phyloP scores from a whole-genome alignment of 441 rosid species.

The Isatis lusitanica region DNA sequence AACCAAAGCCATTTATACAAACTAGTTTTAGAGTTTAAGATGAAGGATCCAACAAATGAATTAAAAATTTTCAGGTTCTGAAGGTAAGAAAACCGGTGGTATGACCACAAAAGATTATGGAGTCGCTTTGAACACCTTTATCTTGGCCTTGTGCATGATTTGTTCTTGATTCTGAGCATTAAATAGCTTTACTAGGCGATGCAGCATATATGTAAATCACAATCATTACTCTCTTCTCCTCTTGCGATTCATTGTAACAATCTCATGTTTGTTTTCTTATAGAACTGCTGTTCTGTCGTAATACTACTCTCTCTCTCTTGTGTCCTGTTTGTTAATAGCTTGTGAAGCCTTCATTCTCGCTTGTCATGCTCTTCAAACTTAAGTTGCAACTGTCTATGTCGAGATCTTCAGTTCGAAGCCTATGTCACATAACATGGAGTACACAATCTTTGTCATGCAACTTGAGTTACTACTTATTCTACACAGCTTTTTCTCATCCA shows the following conservation, averaged over 20 bases:
- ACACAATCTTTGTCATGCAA: conserved; percentile 25
- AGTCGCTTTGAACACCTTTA: conserved; percentile 3
- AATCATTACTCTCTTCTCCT: not conserved
- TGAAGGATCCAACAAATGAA: not conserved
- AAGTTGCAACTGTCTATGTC: not conserved
- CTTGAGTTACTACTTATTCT: conserved; percentile 29
- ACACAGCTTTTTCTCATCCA: conserved; percentile 40
- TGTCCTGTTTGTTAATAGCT: not conserved
- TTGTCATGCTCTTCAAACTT: not conserved
- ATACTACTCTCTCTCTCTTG: not conserved
- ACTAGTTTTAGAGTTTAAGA: not conserved
- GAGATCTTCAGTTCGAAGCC: conserved; percentile 1
- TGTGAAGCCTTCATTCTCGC: not conserved
- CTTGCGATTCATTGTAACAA: not conserved
- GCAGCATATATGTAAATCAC: not conserved
- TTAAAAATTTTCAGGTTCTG: conserved; percentile 23
- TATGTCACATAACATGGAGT: conserved; percentile 4
- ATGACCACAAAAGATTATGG: not conserved
- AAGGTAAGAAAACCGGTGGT: conserved; percentile 31
- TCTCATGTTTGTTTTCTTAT: not conserved
- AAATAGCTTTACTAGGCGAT: not conserved
- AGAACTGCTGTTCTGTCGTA: not conserved
- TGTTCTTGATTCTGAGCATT: conserved; percentile 13
- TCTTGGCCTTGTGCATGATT: conserved; percentile 11
- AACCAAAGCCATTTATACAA: too few species aligned